A percentile compares a stretch with the other conserved stretches of the same genome.
These are phyloP conservation scores for Penicillium egyptiacum DNA, from an alignment of 495 filamentous ascomycete genomes.

Conservation along the genomic window DNA sequence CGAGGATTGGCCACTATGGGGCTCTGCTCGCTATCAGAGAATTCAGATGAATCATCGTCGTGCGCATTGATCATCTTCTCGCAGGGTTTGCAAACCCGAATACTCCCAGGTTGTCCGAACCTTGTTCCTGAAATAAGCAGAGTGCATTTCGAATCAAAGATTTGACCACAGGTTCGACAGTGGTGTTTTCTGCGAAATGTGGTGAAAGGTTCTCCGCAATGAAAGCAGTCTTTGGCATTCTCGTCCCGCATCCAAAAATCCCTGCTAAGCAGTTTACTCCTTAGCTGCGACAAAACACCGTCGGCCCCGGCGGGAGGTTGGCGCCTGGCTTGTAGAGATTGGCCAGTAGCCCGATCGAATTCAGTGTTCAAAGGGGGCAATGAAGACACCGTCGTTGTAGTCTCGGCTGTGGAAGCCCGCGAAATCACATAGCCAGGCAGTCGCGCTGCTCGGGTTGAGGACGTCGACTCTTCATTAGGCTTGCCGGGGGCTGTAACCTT, in stretches of 20 bases:
- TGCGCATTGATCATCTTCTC: constrained; percentile 86
- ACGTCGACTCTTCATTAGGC: constrained; percentile 25
- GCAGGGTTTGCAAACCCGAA: constrained; percentile 95
- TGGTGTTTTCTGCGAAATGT: constrained; percentile 97
- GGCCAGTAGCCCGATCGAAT: constrained; percentile 20
- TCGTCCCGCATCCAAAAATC: constrained; percentile 99
- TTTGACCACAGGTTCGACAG: constrained; percentile 88
- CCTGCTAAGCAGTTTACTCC: constrained; percentile 82
- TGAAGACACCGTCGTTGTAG: constrained; percentile 29
- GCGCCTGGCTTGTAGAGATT: constrained; percentile 24
- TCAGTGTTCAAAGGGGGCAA: constrained; percentile 37
- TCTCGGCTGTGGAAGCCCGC: constrained; percentile 38
- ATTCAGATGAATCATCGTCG: constrained; percentile 87
- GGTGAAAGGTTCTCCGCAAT: constrained; percentile 84
- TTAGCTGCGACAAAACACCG: constrained; percentile 52
- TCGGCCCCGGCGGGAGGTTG: constrained; percentile 25
- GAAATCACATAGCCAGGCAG: constrained; percentile 39
- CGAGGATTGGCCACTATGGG: constrained; percentile 42
- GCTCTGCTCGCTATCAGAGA: constrained; percentile 71
- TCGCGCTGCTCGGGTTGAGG: constrained; percentile 27
- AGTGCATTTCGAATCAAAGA: constrained; percentile 97
- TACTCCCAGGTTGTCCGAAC: constrained; percentile 82
- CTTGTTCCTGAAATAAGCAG: constrained; percentile 77
- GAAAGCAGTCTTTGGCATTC: constrained; percentile 95
- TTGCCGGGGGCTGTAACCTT: constrained; percentile 22